Base-by-base conservation (phyloP, 2,329 filamentous ascomycete species). In the Ascochyta viciae-villosae region DNA sequence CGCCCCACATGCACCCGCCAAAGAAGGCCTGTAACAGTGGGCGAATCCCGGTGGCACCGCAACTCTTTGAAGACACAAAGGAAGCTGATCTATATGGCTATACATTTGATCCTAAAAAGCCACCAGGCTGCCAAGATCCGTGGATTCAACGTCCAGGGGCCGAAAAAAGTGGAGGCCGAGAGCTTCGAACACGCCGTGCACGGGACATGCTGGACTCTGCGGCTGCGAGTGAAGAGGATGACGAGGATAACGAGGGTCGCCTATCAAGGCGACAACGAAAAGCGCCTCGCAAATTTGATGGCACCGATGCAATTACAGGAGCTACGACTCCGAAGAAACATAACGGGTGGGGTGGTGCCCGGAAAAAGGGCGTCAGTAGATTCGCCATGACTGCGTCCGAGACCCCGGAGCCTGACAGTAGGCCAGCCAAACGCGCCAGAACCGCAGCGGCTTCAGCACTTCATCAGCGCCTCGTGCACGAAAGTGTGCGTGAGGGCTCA, bases 51-150 rank as follows among this genome's bases (percentile, higher is more conserved):
- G 65, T 80, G 24, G 74, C 78, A 12, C 73, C 75, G 5, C 71
- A 76, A n/a, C 68, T 84, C 3, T 86, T 80, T 57, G 84, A 86
- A 64, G 85, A 85, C 61, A 82, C 82, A 71, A 86, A 86, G 61
- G 85, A 87, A 73, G 81, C 85, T 1, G 81, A 82, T 54, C 73
- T 88, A 0, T 88, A 87, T 65, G 83, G 83, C 51, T 87, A 87
- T 68, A 79, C 78, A 31, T 84, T 84, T 66, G 83, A 85, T 58
- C 71, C 81, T 0, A 82, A 82, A 62, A 81, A 79, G 54, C 63
- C 76, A 40, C 73, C 74, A 12, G 80, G 81, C n/a, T 76, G 74
- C 49, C 85, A 87, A 61, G 82, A 87, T 64, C 83, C 85, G 0
- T 85, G 85, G 54, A 70, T 77, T 1, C 85, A 87, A 58, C 74